A percentile compares a stretch with the other conserved stretches of the same genome.
Evolutionary conservation across 208 protist species (phyloP).

Genomic region (Acanthamoeba culbertsoni): DNA sequence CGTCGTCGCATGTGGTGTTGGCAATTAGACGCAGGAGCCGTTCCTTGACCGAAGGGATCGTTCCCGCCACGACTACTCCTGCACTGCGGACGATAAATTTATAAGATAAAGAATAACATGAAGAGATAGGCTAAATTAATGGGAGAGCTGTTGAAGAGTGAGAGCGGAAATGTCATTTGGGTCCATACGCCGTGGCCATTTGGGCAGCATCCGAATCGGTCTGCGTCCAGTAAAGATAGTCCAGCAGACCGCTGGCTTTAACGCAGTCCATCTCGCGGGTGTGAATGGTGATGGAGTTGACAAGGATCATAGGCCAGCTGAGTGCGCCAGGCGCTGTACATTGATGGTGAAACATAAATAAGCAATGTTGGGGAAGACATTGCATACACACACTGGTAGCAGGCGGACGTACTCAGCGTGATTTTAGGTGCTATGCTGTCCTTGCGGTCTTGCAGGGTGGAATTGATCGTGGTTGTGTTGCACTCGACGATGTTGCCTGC

Average conservation of each 20-base stretch:
- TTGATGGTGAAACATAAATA: background rate
- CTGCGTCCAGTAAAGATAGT: conserved; percentile 20
- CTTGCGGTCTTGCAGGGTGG: background rate
- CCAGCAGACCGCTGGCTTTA: background rate
- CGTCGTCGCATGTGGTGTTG: background rate
- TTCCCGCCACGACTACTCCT: background rate
- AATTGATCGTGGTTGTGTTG: background rate
- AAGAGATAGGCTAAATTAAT: background rate
- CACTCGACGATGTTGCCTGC: background rate
- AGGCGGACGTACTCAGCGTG: background rate
- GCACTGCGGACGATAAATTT: background rate
- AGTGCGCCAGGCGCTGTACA: background rate
- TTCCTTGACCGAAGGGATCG: background rate
- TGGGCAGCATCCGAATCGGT: background rate
- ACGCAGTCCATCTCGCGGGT: background rate
- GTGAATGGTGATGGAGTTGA: background rate
- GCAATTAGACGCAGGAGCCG: background rate
- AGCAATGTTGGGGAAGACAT: background rate
- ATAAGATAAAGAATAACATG: background rate
- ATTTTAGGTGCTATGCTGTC: background rate
- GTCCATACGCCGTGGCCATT: background rate
- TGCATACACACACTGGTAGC: background rate
- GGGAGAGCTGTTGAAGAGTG: background rate
- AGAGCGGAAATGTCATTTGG: background rate
- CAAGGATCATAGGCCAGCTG: background rate